phyloP scores from a whole-genome alignment of 768 basidiomycete genomes.

The Arthromyces matolae region DNA sequence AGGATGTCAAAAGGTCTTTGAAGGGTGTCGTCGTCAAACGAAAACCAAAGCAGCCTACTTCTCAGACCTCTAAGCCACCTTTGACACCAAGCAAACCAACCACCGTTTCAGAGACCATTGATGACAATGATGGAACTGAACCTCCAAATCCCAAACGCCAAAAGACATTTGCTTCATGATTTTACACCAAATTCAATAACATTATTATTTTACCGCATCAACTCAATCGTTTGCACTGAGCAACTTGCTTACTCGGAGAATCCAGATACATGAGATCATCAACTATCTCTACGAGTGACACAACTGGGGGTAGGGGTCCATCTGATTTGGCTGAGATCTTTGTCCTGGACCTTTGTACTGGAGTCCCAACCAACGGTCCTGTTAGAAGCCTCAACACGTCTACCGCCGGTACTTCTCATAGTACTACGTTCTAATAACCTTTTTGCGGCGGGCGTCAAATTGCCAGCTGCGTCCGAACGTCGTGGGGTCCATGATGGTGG shows the following conservation, averaged over 20 bases:
- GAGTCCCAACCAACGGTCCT: slow-evolving; percentile 55
- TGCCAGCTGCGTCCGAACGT: slow-evolving; percentile 66
- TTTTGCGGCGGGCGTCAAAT: slow-evolving; percentile 82
- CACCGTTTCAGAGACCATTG: slow-evolving; percentile 1
- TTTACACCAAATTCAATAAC: too few relatives aligned
- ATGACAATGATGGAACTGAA: slow-evolving; percentile 6
- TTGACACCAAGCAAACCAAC: slow-evolving; percentile 13
- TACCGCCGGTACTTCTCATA: slow-evolving; percentile 55
- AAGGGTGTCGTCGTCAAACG: slow-evolving; percentile 84
- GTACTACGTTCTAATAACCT: slow-evolving; percentile 72
- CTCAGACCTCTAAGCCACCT: slow-evolving; percentile 15
- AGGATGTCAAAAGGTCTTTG: slow-evolving; percentile 60
- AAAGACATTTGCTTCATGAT: slow-evolving; percentile 38
- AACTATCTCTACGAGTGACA: slow-evolving; percentile 8
- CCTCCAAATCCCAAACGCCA: slow-evolving; percentile 55
- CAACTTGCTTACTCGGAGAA: too few relatives aligned
- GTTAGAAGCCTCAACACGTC: slow-evolving; percentile 69
- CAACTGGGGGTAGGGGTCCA: slow-evolving; percentile 76
- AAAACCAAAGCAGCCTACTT: slow-evolving; percentile 45
- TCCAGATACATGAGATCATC: too few relatives aligned
- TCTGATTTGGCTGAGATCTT: slow-evolving; percentile 60
- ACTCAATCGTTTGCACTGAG: too few relatives aligned
- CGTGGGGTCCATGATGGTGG: slow-evolving; percentile 81
- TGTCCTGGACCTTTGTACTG: slow-evolving; percentile 42
- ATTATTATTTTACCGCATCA: too few relatives aligned